A percentile compares a stretch with the other conserved stretches of the same genome.
Evolutionary conservation across 306 rosid species (phyloP).

Genomic region (Neltuma alba): DNA sequence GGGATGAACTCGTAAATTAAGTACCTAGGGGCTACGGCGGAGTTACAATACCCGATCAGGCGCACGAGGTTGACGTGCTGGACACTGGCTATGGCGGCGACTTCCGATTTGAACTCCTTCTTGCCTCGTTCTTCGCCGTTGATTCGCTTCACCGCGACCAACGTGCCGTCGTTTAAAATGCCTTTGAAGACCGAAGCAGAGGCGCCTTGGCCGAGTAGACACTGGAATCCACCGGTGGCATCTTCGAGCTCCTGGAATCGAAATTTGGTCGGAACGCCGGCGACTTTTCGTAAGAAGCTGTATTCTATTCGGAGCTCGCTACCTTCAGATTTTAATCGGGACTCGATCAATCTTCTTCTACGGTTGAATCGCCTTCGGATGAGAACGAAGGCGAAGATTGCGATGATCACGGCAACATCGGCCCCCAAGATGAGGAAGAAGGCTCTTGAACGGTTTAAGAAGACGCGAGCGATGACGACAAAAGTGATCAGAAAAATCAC

Average conservation of each 20-base stretch:
- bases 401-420: conserved; percentile 53
- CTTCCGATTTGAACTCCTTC: conserved; percentile 81
- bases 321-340: conserved; percentile 60
- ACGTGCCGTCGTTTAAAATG: conserved; percentile 71
- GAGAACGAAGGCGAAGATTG: conserved; percentile 53
- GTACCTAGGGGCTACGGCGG: conserved; percentile 60
- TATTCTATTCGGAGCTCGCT: conserved; percentile 86
- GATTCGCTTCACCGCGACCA: conserved; percentile 79
- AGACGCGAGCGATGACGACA: conserved; percentile 52
- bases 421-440: conserved; percentile 84
- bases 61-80: conserved; percentile 85
- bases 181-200: conserved; percentile 89
- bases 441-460: conserved; percentile 47
- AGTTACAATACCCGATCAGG: conserved; percentile 68
- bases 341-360: conserved; percentile 53
- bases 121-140: conserved; percentile 67
- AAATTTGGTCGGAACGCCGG: conserved; percentile 80
- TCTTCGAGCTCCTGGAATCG: conserved; percentile 79
- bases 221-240: conserved; percentile 73
- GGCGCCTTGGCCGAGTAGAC: conserved; percentile 71
- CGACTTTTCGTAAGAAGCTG: conserved; percentile 80
- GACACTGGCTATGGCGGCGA: conserved; percentile 86
- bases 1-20: conserved; percentile 73
- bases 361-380: conserved; percentile 57
- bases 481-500: conserved; percentile 49